Conservation (phyloP, 495 filamentous ascomycete species). For the Aspergillus haitiensis region DNA sequence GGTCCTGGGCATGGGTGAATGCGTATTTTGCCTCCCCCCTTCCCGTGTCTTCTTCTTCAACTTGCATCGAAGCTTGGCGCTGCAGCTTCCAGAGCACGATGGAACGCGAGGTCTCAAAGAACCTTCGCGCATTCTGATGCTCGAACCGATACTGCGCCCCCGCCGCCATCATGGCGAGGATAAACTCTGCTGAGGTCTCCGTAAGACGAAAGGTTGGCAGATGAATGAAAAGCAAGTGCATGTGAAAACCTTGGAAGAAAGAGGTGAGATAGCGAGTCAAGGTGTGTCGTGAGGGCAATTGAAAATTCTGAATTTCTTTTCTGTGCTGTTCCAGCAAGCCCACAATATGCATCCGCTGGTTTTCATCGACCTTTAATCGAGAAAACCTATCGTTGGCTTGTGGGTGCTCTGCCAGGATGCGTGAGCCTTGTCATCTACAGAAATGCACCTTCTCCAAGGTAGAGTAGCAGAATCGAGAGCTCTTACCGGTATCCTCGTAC, state of each 20-base stretch:
- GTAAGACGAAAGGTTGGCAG: constrained; percentile 8
- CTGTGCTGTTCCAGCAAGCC: neutral
- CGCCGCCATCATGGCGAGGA: constrained; percentile 11
- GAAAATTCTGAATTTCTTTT: constrained; percentile 4
- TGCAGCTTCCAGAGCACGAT: constrained; percentile 32
- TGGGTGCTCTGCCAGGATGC: constrained; percentile 1
- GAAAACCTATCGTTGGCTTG: neutral
- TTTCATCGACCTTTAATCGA: constrained; percentile 3
- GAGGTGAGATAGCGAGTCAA: constrained; percentile 15
- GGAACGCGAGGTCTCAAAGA: constrained; percentile 9
- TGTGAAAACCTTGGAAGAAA: constrained; percentile 17
- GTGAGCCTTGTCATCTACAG: neutral
- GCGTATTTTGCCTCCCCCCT: neutral
- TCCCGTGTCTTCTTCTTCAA: neutral
- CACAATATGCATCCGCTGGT: neutral
- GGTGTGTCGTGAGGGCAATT: constrained; percentile 12
- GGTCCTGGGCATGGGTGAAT: constrained; percentile 26
- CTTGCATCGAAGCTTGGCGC: neutral
- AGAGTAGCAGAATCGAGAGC: neutral
- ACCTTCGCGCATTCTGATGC: constrained; percentile 9
- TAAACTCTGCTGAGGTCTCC: constrained; percentile 4
- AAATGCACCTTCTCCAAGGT: neutral
- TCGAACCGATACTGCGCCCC: constrained; percentile 21
- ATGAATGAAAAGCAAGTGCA: constrained; percentile 16
- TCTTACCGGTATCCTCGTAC: constrained; percentile 5